Evolutionary conservation across 257 asterid species (phyloP).

Genomic region (Nicotiana attenuata): DNA sequence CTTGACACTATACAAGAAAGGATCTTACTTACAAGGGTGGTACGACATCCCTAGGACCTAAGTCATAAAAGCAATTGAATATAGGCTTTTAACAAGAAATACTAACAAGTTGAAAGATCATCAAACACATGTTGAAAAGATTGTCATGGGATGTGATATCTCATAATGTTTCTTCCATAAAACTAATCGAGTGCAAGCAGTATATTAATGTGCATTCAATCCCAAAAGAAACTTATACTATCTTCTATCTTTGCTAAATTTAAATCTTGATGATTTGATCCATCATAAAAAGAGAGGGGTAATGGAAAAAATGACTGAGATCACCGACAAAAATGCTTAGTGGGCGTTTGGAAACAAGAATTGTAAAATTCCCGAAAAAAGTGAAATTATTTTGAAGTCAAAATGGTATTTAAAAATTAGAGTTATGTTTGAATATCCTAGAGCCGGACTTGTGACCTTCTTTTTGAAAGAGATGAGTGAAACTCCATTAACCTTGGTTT

Average conservation of each 20-base stretch:
- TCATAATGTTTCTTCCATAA: background rate
- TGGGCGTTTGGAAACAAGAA: too few relatives aligned
- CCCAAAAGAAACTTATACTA: background rate
- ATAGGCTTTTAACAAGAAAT: background rate
- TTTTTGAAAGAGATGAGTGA: too few relatives aligned
- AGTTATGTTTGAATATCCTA: too few relatives aligned
- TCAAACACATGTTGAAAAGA: background rate
- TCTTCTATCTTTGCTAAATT: too few relatives aligned
- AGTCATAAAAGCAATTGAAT: background rate
- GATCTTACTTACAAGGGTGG: too few relatives aligned
- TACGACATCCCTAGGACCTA: background rate
- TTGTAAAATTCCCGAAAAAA: too few relatives aligned
- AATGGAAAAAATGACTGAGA: slow-evolving; percentile 1
- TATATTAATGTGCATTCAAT: background rate
- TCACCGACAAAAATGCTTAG: background rate
- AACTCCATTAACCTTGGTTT: too few relatives aligned
- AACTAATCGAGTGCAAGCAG: background rate
- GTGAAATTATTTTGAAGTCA: too few relatives aligned
- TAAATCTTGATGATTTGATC: background rate
- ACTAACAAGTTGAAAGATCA: background rate
- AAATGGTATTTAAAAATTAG: too few relatives aligned
- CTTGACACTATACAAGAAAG: too few relatives aligned
- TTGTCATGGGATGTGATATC: background rate
- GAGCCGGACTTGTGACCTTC: too few relatives aligned
- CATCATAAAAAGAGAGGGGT: background rate